Percentiles rank a stretch among this genome's conserved stretches.
These are phyloP conservation scores for Datura wrightii DNA, from an alignment of 257 asterid species.

Conservation along the genomic window DNA sequence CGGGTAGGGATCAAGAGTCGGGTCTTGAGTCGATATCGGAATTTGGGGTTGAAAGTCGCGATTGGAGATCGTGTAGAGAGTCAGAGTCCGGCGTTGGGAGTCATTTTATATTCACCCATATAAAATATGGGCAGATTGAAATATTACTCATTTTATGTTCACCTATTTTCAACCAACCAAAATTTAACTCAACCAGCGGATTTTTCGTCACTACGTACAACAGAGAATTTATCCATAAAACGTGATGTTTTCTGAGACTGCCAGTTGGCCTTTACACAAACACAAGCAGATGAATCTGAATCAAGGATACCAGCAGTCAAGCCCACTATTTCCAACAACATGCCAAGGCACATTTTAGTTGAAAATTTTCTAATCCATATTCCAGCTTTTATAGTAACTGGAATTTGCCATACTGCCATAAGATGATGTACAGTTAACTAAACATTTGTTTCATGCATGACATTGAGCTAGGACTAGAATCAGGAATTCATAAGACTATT, in stretches of 20 bases:
- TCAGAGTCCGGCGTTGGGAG: too few species aligned
- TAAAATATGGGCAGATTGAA: too few species aligned
- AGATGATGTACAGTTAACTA: background rate
- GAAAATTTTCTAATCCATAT: background rate
- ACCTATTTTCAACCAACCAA: too few species aligned
- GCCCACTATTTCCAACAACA: slow-evolving; percentile 4
- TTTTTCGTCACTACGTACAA: too few species aligned
- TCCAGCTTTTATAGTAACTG: background rate
- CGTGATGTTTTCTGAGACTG: background rate
- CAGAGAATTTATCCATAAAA: too few species aligned
- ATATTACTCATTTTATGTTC: too few species aligned
- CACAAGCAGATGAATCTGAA: background rate
- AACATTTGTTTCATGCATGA: slow-evolving; percentile 1
- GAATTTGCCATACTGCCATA: background rate
- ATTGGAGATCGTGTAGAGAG: too few species aligned
- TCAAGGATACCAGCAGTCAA: background rate
- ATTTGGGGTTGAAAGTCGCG: too few species aligned
- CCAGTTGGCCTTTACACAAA: background rate
- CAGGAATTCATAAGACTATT: background rate
- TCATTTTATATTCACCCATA: too few species aligned
- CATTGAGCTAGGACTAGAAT: background rate
- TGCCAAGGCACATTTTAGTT: background rate
- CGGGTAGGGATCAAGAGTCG: too few species aligned
- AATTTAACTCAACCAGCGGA: too few species aligned
- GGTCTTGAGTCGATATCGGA: too few species aligned